Evolutionary conservation across 2,329 filamentous ascomycete genomes (phyloP).

Genomic region (Monilinia aucupariae): DNA sequence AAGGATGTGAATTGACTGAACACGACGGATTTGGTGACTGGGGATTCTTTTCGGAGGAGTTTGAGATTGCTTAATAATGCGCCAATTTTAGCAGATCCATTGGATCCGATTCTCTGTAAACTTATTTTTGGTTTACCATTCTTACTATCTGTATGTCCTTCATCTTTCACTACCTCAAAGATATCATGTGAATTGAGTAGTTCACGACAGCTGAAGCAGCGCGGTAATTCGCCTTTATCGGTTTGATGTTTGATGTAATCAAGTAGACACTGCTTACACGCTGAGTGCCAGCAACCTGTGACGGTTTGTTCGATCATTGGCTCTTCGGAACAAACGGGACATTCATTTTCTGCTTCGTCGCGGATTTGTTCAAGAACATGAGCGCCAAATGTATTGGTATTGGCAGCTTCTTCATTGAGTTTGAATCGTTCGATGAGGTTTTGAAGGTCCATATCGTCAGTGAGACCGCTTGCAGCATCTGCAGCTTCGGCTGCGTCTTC

Average conservation of each 20-base stretch:
- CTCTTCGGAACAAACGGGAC: constrained; percentile 90
- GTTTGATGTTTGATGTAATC: constrained; percentile 85
- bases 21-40: constrained; percentile 77
- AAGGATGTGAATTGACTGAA: constrained; percentile 99
- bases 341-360: constrained; percentile 81
- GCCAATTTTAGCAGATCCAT: constrained; percentile 83
- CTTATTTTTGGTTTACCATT: constrained; percentile 49
- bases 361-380: constrained; percentile 89
- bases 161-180: constrained; percentile 85
- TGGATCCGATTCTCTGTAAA: constrained; percentile 54
- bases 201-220: constrained; percentile 88
- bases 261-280: constrained; percentile 88
- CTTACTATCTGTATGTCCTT: constrained; percentile 48
- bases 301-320: constrained; percentile 93
- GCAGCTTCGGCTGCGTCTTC: constrained; percentile 72
- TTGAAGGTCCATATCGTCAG: constrained; percentile 93
- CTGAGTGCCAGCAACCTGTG: constrained; percentile 95
- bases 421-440: constrained; percentile 82
- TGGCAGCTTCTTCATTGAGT: constrained; percentile 54
- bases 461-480: constrained; percentile 73
- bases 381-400: constrained; percentile 70
- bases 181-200: constrained; percentile 76
- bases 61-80: constrained; percentile 72
- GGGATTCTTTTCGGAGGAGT: constrained; percentile 57
- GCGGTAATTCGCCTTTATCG: constrained; percentile 67